Evolutionary conservation across 805 yeast species (phyloP), one percentile per base, ranked within the genome.

Genomic region (Kuraishia floccosa): DNA sequence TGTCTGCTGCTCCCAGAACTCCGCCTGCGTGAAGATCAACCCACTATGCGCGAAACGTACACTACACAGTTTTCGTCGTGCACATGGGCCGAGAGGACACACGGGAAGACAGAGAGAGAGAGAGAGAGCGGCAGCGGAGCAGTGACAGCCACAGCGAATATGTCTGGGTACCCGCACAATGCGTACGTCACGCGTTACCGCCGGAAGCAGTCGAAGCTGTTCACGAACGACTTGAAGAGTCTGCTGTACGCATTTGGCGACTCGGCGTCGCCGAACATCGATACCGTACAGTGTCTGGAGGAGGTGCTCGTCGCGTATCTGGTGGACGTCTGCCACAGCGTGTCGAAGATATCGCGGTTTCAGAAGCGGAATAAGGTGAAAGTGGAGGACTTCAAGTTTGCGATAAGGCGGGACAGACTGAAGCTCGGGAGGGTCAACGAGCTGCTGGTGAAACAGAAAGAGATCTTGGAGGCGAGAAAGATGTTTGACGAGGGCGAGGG

Each of bases 231-330:
- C 37, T 56, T 76, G 20, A 67, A 70, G 39, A 64, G 80, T 0
- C 49, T 80, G 30, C 50, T 80, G 33, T 80, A 72, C 40, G 86
- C 86, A 0, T 78, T 67, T 48, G 89, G 89, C 2, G 89, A 80
- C 44, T 76, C 69, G 2, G 54, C 68, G n/a, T 63, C 72, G 27
- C 89, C 89, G 1, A 58, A 72, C 27, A 64, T 69, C 9, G 83
- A 77, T 35, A 74, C 83, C 0, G 72, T 76, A 1, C 72, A 74
- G 21, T 68, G 72, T 3, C 46, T 80, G 20, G 89, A 80, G 41
- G 89, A 80, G 38, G 60, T 78, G 5, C 63, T 80, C 7, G 68
- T 76, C 8, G 71, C 69, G 25, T 81, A 78, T 47, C 50, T 80
- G 25, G 64, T 69, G 3, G 79, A 73, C 43, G 60, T 78, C 8